A percentile compares a stretch with the other conserved stretches of the same genome.
phyloP scores from a whole-genome alignment of 805 yeast genomes.

The Saccharomycopsis sp. region DNA sequence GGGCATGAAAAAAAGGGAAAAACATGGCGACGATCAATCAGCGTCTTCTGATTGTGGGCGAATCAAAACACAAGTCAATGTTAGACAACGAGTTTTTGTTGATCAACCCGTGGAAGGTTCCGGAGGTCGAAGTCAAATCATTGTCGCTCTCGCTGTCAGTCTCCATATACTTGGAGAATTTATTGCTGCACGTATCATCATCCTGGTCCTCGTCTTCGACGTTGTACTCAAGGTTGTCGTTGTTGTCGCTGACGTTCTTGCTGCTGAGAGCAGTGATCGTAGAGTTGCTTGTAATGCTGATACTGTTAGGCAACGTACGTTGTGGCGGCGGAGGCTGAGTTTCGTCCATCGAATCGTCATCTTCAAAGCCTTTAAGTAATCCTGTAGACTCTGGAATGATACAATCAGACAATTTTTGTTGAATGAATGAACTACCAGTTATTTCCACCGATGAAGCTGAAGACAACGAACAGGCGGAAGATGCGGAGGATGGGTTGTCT shows the following conservation, averaged over 20 bases:
- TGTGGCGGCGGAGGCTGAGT: not conserved
- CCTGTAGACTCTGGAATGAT: constrained; percentile 9
- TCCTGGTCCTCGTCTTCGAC: constrained; percentile 14
- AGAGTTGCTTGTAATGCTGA: not conserved
- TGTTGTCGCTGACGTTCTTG: not conserved
- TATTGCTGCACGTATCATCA: constrained; percentile 3
- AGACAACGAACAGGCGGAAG: not conserved
- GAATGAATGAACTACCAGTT: not conserved
- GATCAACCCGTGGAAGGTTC: not conserved
- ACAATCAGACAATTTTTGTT: constrained; percentile 1
- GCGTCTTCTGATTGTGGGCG: constrained; percentile 10
- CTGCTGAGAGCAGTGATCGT: not conserved
- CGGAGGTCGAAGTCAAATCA: not conserved
- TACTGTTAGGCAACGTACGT: not conserved
- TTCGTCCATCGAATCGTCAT: constrained; percentile 7
- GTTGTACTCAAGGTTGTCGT: not conserved
- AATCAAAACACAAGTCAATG: constrained; percentile 12
- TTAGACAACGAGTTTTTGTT: constrained; percentile 8
- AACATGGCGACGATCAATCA: not conserved
- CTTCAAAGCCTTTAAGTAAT: too few species aligned
- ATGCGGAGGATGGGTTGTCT: not conserved
- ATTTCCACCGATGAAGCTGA: not conserved
- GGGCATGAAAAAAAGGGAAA: not conserved
- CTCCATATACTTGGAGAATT: constrained; percentile 10
- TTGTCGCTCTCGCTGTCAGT: constrained; percentile 14